Evolutionary conservation across 2,329 filamentous ascomycete genomes (phyloP), one percentile per base, ranked within the genome.

Genomic region (Diaporthe vexans): DNA sequence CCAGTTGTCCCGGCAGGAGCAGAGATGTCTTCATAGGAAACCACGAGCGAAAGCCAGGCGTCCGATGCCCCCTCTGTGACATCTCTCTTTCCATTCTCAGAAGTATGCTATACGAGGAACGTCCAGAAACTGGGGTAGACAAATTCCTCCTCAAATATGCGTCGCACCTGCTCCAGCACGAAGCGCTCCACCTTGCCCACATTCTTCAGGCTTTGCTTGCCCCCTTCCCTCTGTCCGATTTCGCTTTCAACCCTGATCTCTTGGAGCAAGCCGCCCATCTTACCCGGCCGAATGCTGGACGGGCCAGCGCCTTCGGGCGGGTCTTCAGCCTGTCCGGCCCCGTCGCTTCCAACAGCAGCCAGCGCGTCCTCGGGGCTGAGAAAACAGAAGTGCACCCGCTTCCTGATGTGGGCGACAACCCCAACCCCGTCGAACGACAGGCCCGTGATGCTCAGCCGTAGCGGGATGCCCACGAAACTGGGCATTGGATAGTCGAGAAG

Each of bases 101-200:
- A 40, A 57, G 46, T 43, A 72, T 35, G 58, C 80, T 84, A 98
- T 58, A 98, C 93, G 79, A 99, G 86, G 83, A 98, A 98, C 0
- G 96, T 98, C 95, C 96, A 98, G 84, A 97, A 98, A 83, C 95
- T 98, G 58, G 97, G 97, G 85, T 97, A 98, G 76, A 98, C 95
- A 85, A 98, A 97, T 83, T 99, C 97, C 81, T 98, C 97, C 84
- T 99, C 97, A 80, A 99, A 98, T 79, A 99, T 98, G 80, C 95
- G 91, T 81, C 96, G 92, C 76, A 99, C 97, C 84, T 98, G 96
- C 82, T 98, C 96, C 75, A 99, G 88, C 73, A 99, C 95, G 82
- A 99, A 99, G 79, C 95, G 94, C 86, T 99, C 97, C 74, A 99
- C 97, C 87, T 99, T 99, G 74, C 97, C 96, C 67, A 99, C 96